phyloP scores from a whole-genome alignment of 768 basidiomycete species.

The Hygrophorus russula region DNA sequence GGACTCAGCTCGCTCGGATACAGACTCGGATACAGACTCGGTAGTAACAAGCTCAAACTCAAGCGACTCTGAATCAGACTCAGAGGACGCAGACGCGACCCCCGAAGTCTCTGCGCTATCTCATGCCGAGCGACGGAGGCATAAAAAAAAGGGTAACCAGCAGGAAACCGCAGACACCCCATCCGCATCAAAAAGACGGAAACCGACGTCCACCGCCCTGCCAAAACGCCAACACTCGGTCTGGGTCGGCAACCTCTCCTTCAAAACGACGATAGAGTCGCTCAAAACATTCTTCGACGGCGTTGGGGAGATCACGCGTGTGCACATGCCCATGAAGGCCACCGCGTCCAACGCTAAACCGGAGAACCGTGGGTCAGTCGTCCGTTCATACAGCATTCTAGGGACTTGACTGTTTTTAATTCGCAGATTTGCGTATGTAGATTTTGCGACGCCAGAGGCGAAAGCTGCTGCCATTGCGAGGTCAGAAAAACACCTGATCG shows the following conservation, averaged over 20 bases:
- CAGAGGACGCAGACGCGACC: slow-evolving; percentile 10
- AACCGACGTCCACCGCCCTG: slow-evolving; percentile 27
- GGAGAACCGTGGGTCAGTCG: slow-evolving; percentile 75
- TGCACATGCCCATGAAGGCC: slow-evolving; percentile 79
- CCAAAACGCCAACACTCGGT: slow-evolving; percentile 72
- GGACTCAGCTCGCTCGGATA: not conserved
- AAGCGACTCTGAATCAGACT: slow-evolving; percentile 11
- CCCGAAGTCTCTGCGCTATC: slow-evolving; percentile 50
- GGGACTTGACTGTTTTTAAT: slow-evolving; percentile 1
- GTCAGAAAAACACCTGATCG: slow-evolving; percentile 76
- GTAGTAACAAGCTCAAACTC: slow-evolving; percentile 8
- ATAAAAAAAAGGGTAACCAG: slow-evolving; percentile 37
- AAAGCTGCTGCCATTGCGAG: slow-evolving; percentile 66
- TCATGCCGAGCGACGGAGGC: slow-evolving; percentile 60
- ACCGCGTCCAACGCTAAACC: slow-evolving; percentile 34
- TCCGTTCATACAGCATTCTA: slow-evolving; percentile 13
- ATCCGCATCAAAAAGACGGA: slow-evolving; percentile 32
- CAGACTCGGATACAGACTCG: too few species aligned
- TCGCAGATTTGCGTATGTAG: slow-evolving; percentile 89
- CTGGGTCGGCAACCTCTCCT: slow-evolving; percentile 94
- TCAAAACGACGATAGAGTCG: slow-evolving; percentile 73
- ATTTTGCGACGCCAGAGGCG: slow-evolving; percentile 72
- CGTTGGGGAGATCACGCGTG: slow-evolving; percentile 63
- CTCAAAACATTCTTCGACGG: slow-evolving; percentile 60
- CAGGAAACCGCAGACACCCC: slow-evolving; percentile 16